Conservation (phyloP, 805 yeast species). For the Lipomyces spencermartinsiae region DNA sequence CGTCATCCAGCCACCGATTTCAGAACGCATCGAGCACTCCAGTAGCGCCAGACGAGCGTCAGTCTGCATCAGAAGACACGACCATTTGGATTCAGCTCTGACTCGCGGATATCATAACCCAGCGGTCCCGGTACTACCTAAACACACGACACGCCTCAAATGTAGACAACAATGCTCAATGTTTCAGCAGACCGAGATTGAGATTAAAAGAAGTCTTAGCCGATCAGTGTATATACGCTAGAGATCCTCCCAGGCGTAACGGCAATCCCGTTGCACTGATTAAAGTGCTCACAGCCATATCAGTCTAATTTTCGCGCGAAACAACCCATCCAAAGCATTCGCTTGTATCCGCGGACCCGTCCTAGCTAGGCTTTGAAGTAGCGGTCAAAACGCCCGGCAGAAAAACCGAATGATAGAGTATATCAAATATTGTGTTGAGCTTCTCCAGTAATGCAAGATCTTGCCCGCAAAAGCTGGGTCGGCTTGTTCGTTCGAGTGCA, state of each 20-base stretch:
- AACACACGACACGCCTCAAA: neutral
- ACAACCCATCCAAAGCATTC: neutral
- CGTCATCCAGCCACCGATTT: neutral
- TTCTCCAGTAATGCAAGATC: neutral
- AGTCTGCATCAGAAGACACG: neutral
- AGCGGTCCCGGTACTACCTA: slow-evolving; percentile 2
- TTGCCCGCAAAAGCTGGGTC: neutral
- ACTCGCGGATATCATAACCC: slow-evolving; percentile 3
- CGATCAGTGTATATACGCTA: neutral
- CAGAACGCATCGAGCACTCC: neutral
- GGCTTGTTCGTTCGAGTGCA: slow-evolving; percentile 1
- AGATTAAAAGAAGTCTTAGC: neutral
- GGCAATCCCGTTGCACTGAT: neutral
- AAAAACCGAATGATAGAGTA: neutral
- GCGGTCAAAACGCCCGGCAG: slow-evolving; percentile 2
- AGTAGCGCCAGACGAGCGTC: slow-evolving; percentile 2
- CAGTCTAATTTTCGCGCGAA: neutral
- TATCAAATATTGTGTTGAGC: neutral
- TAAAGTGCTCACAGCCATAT: neutral
- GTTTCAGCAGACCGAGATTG: neutral
- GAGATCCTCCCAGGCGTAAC: neutral
- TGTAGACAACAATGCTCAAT: neutral
- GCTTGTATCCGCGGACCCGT: slow-evolving; percentile 6
- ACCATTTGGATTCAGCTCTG: neutral
- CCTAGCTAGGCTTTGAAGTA: slow-evolving; percentile 10